Percentiles rank a stretch among this genome's conserved stretches.
These are phyloP conservation scores for Aspergillus carlsbadensis DNA, from an alignment of 495 filamentous ascomycete species.

Conservation along the genomic window DNA sequence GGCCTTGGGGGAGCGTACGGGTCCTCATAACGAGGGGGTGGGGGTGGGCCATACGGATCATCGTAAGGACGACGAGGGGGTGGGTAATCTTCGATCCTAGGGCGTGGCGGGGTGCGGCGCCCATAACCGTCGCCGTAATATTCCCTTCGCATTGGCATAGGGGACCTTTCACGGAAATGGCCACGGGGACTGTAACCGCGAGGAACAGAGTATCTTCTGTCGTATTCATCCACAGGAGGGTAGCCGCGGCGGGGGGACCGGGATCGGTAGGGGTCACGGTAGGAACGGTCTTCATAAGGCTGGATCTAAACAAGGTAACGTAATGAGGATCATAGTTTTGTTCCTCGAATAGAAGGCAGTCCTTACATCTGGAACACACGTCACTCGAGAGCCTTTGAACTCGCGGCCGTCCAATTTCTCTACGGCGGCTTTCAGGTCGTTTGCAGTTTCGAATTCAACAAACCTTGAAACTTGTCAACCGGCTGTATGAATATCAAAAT, in stretches of 20 bases:
- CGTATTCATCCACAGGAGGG: conserved; percentile 68
- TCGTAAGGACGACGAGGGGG: conserved; percentile 53
- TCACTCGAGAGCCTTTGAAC: conserved; percentile 84
- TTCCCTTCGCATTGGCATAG: conserved; percentile 71
- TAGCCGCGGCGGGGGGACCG: conserved; percentile 73
- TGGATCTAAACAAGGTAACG: conserved; percentile 52
- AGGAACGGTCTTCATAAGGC: conserved; percentile 60
- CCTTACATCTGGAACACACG: conserved; percentile 82
- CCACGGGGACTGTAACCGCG: conserved; percentile 81
- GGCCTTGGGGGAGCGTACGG: conserved; percentile 43
- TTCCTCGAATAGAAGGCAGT: conserved; percentile 18
- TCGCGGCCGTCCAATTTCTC: conserved; percentile 89
- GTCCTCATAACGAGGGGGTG: conserved; percentile 48
- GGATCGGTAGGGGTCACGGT: conserved; percentile 69
- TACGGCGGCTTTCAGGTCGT: conserved; percentile 84
- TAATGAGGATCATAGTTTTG: conserved; percentile 23
- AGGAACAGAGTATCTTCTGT: conserved; percentile 71
- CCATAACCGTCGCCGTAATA: conserved; percentile 79
- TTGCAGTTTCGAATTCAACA: conserved; percentile 93
- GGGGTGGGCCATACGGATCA: conserved; percentile 51
- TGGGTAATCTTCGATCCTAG: conserved; percentile 73
- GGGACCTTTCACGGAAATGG: conserved; percentile 83
- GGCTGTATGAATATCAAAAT: conserved; percentile 6
- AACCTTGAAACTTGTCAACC: conserved; percentile 62
- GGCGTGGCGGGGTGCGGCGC: conserved; percentile 66